A percentile compares a stretch with the other conserved stretches of the same genome.
phyloP scores from a whole-genome alignment of 192 early-diverging fungal species.

The Podila horticola region DNA sequence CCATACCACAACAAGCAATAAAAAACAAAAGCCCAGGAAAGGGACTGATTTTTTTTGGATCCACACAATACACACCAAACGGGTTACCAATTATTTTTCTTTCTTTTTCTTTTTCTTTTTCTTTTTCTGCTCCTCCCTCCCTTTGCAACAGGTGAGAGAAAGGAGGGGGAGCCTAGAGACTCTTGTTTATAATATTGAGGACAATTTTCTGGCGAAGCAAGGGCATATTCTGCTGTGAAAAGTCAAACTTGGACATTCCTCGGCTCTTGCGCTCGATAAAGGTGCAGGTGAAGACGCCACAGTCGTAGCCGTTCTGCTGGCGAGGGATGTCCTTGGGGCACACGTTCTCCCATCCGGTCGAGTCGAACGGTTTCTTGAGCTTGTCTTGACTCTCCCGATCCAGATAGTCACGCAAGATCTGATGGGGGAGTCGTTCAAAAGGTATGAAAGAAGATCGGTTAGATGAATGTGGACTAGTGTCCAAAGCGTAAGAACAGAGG shows the following conservation, averaged over 20 bases:
- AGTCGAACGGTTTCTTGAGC: slow-evolving; percentile 66
- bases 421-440: background rate
- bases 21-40: background rate
- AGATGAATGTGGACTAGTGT: too few relatives aligned
- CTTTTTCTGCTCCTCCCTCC: background rate
- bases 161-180: background rate
- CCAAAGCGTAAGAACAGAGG: background rate
- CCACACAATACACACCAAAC: too few relatives aligned
- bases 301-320: slow-evolving; percentile 92
- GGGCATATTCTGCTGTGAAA: slow-evolving; percentile 79
- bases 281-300: slow-evolving; percentile 92
- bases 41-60: too few relatives aligned
- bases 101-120: background rate
- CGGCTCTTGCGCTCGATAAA: slow-evolving; percentile 84
- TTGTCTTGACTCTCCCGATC: slow-evolving; percentile 81
- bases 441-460: background rate
- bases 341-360: slow-evolving; percentile 71
- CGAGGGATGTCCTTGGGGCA: slow-evolving; percentile 75
- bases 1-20: slow-evolving; percentile 37
- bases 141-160: background rate
- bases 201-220: slow-evolving; percentile 77
- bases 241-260: slow-evolving; percentile 67
- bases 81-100: too few relatives aligned
- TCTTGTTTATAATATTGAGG: slow-evolving; percentile 72
- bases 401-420: slow-evolving; percentile 76